Base-by-base conservation (phyloP, 2,329 filamentous ascomycete species). In the Beauveria bassiana region DNA sequence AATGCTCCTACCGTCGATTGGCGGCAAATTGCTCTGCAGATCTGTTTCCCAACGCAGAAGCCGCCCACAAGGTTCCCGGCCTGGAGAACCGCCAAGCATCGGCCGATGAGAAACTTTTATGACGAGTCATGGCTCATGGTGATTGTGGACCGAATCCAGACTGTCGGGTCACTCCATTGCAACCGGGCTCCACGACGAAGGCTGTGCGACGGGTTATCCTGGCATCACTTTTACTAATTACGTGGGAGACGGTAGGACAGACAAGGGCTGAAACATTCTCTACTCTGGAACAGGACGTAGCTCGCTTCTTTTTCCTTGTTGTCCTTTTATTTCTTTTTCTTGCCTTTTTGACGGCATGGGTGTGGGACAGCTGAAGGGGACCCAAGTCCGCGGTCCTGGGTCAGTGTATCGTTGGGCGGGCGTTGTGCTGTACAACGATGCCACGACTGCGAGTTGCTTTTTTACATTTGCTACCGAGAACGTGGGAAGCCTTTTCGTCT, bases 351-450 rank as follows among this genome's bases (percentile, higher is more conserved):
- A 51, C 49, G 49, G n/a, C 18, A 18, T n/a, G 8, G 49, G 18
- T 43, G 18, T 18, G 16, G 16, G 26, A 18, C 24, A 14, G 52
- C 24, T 57, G 54, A 57, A 34, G 42, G 42, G 18, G 9, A 43
- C 46, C 47, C 47, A 22, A 22, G 12, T 52, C 57, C 57, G 47
- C 38, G 57, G 57, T 52, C 38, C 47, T 52, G 57, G 57, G 57
- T 59, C 47, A n/a, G 57, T 59, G 57, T 45, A 59, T 28, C 38
- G 47, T 59, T 45, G 24, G 24, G n/a, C 47, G 40, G 31, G 24
- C 45, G 28, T 24, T 31, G 22, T 52, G 38, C 9, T 28, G 56
- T 59, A 26, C 2, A 8, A 52, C 47, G 57, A 59, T 26, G 6
- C 22, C 18, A 24, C 38, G 5, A 18, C 22, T 34, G 43, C n/a